Percentiles rank a stretch among this genome's conserved stretches.
Evolutionary conservation across 169 alveolate genomes (phyloP).

Genomic region (Perkinsus chesapeaki): DNA sequence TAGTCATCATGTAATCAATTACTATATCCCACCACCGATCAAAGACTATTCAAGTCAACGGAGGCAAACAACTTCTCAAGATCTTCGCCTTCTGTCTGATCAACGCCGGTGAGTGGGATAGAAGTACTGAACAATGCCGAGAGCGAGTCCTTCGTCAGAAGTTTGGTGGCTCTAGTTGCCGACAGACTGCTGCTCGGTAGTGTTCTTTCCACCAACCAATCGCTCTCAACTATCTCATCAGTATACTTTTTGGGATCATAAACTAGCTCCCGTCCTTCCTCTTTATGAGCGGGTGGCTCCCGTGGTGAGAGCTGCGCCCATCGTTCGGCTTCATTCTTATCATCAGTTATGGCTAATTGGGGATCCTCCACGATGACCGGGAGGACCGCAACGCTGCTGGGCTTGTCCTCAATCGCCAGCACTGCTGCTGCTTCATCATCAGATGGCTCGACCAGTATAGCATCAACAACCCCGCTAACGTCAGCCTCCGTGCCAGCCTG

Average conservation of each 20-base stretch:
- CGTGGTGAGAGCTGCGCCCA: not conserved
- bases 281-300: not conserved
- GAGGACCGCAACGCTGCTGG: not conserved
- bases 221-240: not conserved
- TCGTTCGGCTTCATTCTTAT: too few relatives aligned
- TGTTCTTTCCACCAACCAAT: not conserved
- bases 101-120: not conserved
- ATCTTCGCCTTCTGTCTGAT: not conserved
- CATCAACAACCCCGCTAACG: too few relatives aligned
- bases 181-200: not conserved
- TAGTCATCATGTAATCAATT: not conserved
- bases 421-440: too few relatives aligned
- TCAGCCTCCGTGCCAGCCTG: too few relatives aligned
- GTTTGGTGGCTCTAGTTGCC: not conserved
- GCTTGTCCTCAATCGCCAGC: too few relatives aligned
- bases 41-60: not conserved
- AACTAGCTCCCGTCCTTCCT: not conserved
- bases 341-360: not conserved
- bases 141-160: not conserved
- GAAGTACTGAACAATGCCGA: not conserved
- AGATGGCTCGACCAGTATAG: too few relatives aligned
- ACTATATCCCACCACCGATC: not conserved
- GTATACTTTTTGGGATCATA: not conserved
- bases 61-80: not conserved
- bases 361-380: not conserved